Conservation (phyloP, 495 filamentous ascomycete genomes). For the Tricharina praecox region DNA sequence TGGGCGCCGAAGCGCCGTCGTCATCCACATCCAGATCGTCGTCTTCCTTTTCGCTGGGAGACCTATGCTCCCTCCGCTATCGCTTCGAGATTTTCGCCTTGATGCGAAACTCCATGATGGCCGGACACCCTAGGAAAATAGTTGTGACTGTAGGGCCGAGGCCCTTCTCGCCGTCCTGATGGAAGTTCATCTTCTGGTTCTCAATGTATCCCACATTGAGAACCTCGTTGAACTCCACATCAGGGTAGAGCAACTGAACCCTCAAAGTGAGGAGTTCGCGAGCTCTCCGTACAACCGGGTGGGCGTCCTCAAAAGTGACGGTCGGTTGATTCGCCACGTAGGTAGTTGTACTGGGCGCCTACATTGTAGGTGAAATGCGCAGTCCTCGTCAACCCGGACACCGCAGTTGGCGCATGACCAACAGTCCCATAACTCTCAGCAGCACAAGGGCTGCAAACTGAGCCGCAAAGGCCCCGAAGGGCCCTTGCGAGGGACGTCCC, state of each 20-base stretch:
- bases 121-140: conserved; percentile 51
- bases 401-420: no score
- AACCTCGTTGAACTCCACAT: conserved; percentile 51
- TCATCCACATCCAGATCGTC: conserved; percentile 29
- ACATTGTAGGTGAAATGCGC: conserved; percentile 57
- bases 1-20: no score
- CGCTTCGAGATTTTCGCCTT: conserved; percentile 62
- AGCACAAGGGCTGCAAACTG: no score
- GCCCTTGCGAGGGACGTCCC: conserved; percentile 44
- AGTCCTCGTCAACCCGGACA: conserved; percentile 26
- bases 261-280: conserved; percentile 26
- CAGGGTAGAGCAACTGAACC: conserved; percentile 16
- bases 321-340: conserved; percentile 39
- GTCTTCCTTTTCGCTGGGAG: conserved; percentile 43
- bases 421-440: no score
- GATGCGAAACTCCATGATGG: conserved; percentile 52
- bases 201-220: conserved; percentile 63
- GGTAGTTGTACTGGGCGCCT: conserved; percentile 70
- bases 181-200: conserved; percentile 53
- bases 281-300: conserved; percentile 37
- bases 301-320: conserved; percentile 42
- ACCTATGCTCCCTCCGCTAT: conserved; percentile 61
- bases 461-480: conserved; percentile 26
- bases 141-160: conserved; percentile 63
- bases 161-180: conserved; percentile 66